phyloP scores from a whole-genome alignment of 1,284 basidiomycete genomes.

The Cryptococcus deneoformans region DNA sequence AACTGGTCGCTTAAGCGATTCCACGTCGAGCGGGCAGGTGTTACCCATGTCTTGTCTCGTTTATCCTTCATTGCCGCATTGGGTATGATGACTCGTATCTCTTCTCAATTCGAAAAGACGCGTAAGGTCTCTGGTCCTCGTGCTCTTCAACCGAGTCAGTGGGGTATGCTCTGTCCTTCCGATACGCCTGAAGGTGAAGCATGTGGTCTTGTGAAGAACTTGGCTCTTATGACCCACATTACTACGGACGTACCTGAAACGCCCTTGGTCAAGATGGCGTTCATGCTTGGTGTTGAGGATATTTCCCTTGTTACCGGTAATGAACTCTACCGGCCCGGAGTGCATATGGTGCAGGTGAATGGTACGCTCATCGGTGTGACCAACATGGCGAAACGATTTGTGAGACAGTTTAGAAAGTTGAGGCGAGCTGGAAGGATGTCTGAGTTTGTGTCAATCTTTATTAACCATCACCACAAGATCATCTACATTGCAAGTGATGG shows the following conservation, averaged over 20 bases:
- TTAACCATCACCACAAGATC: slow-evolving; percentile 91
- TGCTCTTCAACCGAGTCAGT: slow-evolving; percentile 96
- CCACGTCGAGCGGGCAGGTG: slow-evolving; percentile 99
- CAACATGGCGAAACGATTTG: slow-evolving; percentile 80
- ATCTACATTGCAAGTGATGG: slow-evolving; percentile 98
- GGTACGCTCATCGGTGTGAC: slow-evolving; percentile 95
- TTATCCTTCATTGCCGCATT: slow-evolving; percentile 96
- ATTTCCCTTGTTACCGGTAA: slow-evolving; percentile 89
- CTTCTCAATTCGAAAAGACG: slow-evolving; percentile 99
- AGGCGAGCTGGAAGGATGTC: slow-evolving; percentile 88
- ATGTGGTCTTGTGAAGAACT: slow-evolving; percentile 97
- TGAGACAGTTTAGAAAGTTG: slow-evolving; percentile 84
- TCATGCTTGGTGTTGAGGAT: slow-evolving; percentile 96
- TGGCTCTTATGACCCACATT: slow-evolving; percentile 99
- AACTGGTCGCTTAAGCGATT: slow-evolving; percentile 99
- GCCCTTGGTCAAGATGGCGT: slow-evolving; percentile 84
- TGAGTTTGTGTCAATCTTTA: slow-evolving; percentile 96
- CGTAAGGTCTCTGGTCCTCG: slow-evolving; percentile 97
- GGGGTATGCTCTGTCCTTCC: slow-evolving; percentile 98
- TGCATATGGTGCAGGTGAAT: slow-evolving; percentile 96
- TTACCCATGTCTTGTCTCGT: slow-evolving; percentile 95
- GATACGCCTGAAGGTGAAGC: slow-evolving; percentile 99
- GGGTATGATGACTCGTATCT: slow-evolving; percentile 99
- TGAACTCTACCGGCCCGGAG: slow-evolving; percentile 89
- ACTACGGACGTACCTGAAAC: slow-evolving; percentile 98